A percentile compares a stretch with the other conserved stretches of the same genome.
Evolutionary conservation across 805 yeast genomes (phyloP).

Genomic region (Yarrowia hollandica): DNA sequence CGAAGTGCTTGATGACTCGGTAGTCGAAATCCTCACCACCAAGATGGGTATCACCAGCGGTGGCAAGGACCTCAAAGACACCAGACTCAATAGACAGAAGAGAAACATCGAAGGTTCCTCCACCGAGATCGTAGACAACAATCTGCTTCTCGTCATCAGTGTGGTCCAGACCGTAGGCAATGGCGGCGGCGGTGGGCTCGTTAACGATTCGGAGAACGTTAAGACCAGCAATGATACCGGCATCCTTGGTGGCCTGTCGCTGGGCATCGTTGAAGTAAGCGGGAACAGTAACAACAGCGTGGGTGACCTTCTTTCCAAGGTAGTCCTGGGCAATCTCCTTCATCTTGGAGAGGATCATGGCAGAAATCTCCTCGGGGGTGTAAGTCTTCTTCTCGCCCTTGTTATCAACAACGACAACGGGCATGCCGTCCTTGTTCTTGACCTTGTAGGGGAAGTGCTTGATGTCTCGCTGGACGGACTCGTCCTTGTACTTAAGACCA

Average conservation of each 20-base stretch:
- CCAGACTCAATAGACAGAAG: constrained; percentile 85
- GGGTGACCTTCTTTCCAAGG: constrained; percentile 78
- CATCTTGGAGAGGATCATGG: constrained; percentile 91
- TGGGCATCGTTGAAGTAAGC: constrained; percentile 93
- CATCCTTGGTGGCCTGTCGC: constrained; percentile 92
- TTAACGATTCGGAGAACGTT: constrained; percentile 85
- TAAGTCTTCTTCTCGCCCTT: constrained; percentile 74
- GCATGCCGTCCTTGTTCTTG: constrained; percentile 72
- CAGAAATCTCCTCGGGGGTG: constrained; percentile 91
- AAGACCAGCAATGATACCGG: constrained; percentile 88
- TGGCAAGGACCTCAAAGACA: constrained; percentile 88
- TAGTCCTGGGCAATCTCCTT: constrained; percentile 89
- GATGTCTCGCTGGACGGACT: constrained; percentile 75
- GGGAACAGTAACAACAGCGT: constrained; percentile 91
- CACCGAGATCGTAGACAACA: constrained; percentile 92
- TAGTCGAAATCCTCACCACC: constrained; percentile 97
- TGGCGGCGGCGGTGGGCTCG: constrained; percentile 97
- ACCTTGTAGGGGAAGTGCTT: constrained; percentile 81
- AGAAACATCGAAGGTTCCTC: constrained; percentile 96
- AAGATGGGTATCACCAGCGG: constrained; percentile 95
- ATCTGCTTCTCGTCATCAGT: constrained; percentile 82
- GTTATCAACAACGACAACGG: constrained; percentile 72
- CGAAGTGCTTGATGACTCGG: constrained; percentile 83
- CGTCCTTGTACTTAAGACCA: constrained; percentile 77
- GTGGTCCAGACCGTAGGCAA: constrained; percentile 89